Percentiles rank a stretch among this genome's conserved stretches.
Evolutionary conservation across 441 rosid species (phyloP).

Genomic region (Breynia disticha): DNA sequence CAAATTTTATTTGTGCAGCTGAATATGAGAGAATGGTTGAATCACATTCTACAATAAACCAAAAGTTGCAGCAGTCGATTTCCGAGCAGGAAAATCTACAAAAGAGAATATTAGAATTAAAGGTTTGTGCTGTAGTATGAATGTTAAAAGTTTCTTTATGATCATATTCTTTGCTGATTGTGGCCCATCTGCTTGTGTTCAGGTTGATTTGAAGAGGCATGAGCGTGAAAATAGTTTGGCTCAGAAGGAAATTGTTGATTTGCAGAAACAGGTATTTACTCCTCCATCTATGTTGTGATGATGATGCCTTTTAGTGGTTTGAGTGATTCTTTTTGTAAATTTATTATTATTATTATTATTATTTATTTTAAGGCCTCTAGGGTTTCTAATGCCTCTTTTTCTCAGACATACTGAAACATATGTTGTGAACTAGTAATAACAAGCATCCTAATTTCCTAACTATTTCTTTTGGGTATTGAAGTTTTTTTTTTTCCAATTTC

Average conservation of each 20-base stretch:
- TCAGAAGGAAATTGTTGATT: slow-evolving; percentile 73
- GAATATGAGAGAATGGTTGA: slow-evolving; percentile 88
- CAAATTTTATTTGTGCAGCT: slow-evolving; percentile 39
- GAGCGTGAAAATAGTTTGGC: slow-evolving; percentile 61
- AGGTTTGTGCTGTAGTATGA: slow-evolving; percentile 35
- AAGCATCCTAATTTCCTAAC: no score
- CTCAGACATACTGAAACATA: no score
- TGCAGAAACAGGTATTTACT: slow-evolving; percentile 61
- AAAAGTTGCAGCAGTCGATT: slow-evolving; percentile 62
- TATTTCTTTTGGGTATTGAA: no score
- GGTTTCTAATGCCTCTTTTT: no score
- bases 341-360: no score
- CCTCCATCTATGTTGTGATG: not conserved
- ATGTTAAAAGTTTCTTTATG: not conserved
- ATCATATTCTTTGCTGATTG: slow-evolving; percentile 5
- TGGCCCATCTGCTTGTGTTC: slow-evolving; percentile 13
- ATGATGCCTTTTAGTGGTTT: not conserved
- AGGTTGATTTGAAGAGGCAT: slow-evolving; percentile 70
- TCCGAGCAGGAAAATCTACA: slow-evolving; percentile 70
- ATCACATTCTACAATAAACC: slow-evolving; percentile 67
- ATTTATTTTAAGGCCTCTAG: no score
- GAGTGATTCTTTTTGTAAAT: not conserved
- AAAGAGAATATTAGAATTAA: slow-evolving; percentile 59
- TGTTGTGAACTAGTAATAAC: no score
- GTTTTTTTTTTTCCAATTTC: no score